Conservation (phyloP, 306 rosid species). For the Vicia sativa region DNA sequence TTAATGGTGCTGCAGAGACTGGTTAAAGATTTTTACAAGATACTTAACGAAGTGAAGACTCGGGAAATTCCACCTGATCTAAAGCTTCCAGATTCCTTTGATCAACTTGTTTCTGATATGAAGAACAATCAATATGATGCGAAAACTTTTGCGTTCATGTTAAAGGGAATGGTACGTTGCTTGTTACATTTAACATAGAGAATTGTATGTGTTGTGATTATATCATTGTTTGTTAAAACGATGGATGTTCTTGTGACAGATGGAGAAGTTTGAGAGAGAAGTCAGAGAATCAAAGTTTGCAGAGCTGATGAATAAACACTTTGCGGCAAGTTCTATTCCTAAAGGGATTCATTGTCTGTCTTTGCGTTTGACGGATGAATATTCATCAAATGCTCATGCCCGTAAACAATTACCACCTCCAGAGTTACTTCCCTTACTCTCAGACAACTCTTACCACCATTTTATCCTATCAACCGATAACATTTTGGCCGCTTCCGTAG, state of each 20-base stretch:
- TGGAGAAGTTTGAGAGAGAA: conserved; percentile 95
- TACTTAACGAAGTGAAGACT: conserved; percentile 83
- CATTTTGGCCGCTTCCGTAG: conserved; percentile 97
- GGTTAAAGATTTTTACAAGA: conserved; percentile 83
- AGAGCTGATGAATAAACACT: conserved; percentile 96
- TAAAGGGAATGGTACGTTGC: conserved; percentile 86
- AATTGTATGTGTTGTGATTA: conserved; percentile 4
- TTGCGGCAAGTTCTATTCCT: conserved; percentile 93
- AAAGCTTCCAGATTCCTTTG: conserved; percentile 81
- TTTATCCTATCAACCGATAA: conserved; percentile 92
- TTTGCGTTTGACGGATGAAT: conserved; percentile 97
- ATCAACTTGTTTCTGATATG: conserved; percentile 86
- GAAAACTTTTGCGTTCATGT: conserved; percentile 74
- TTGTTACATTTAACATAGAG: conserved; percentile 23
- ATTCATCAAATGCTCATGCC: conserved; percentile 97
- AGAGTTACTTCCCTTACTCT: conserved; percentile 87
- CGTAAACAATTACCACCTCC: conserved; percentile 97
- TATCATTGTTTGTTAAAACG: conserved; percentile 35
- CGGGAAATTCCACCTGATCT: conserved; percentile 81
- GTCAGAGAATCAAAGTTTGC: conserved; percentile 85
- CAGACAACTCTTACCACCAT: conserved; percentile 90
- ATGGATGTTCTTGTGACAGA: conserved; percentile 52
- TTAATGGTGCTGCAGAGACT: conserved; percentile 66
- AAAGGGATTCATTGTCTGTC: conserved; percentile 97
- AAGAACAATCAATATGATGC: conserved; percentile 82